Evolutionary conservation across 1,284 basidiomycete species (phyloP).

Genomic region (Boletus mariae): DNA sequence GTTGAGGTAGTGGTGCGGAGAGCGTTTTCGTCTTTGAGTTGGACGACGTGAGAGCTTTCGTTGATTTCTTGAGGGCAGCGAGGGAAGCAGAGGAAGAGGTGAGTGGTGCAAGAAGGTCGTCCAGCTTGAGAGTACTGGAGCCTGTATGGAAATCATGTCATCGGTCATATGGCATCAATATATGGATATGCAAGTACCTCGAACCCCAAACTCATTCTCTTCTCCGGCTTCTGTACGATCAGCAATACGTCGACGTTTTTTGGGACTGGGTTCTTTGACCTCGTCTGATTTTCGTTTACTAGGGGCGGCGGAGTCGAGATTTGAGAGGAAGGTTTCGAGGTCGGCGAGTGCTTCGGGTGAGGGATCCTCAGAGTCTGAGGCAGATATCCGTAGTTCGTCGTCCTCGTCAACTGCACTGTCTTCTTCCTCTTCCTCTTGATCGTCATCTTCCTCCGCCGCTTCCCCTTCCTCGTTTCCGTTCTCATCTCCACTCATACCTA

Average conservation of each 20-base stretch:
- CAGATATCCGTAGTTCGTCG: constrained; percentile 42
- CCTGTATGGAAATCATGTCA: constrained; percentile 34
- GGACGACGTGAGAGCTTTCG: constrained; percentile 50
- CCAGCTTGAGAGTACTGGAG: constrained; percentile 54
- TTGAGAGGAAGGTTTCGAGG: constrained; percentile 69
- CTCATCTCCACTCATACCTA: constrained; percentile 19
- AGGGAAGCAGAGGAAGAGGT: constrained; percentile 56
- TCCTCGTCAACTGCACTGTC: constrained; percentile 30
- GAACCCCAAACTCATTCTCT: constrained; percentile 69
- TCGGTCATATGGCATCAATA: constrained; percentile 1
- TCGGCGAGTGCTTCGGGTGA: constrained; percentile 58
- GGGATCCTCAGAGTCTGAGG: constrained; percentile 58
- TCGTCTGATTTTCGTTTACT: constrained; percentile 70
- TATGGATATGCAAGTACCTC: constrained; percentile 37
- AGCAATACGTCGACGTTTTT: constrained; percentile 62
- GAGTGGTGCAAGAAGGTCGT: constrained; percentile 74
- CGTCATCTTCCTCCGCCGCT: constrained; percentile 34
- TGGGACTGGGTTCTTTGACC: constrained; percentile 26
- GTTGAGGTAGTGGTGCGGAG: constrained; percentile 81
- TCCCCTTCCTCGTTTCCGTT: constrained; percentile 4
- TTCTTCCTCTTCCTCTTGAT: constrained; percentile 34
- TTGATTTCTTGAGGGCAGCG: constrained; percentile 64
- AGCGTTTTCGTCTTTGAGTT: constrained; percentile 51
- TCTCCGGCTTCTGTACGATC: constrained; percentile 74
- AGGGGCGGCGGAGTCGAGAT: constrained; percentile 52